These are phyloP conservation scores for Avicennia marina DNA, from an alignment of 257 asterid genomes.

Conservation along the genomic window DNA sequence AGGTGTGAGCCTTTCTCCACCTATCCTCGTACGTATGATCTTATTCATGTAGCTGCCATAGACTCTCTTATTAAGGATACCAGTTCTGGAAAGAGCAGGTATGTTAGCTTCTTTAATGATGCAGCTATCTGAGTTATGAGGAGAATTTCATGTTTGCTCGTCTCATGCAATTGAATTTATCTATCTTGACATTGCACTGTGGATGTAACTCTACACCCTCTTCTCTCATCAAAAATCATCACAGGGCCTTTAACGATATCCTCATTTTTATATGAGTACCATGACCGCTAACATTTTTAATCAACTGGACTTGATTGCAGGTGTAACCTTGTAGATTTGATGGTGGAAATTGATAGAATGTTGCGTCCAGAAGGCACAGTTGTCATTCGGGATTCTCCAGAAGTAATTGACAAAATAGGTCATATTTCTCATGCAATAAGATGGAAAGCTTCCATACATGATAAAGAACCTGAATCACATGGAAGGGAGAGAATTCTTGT, in stretches of 20 bases:
- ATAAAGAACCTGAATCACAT: constrained; percentile 66
- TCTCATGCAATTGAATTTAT: not conserved
- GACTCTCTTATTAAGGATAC: constrained; percentile 74
- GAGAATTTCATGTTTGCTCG: not conserved
- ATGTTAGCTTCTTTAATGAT: constrained; percentile 9
- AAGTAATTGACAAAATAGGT: constrained; percentile 58
- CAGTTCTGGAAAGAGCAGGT: constrained; percentile 72
- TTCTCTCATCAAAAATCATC: not conserved
- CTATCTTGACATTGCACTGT: not conserved
- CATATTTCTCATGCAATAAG: constrained; percentile 67
- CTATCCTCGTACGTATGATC: constrained; percentile 93
- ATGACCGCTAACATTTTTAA: not conserved
- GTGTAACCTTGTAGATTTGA: constrained; percentile 88
- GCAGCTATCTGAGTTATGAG: not conserved
- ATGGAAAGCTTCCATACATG: constrained; percentile 66
- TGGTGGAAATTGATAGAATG: constrained; percentile 91
- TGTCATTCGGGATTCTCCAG: constrained; percentile 72
- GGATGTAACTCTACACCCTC: not conserved
- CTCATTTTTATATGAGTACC: not conserved
- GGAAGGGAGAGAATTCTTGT: constrained; percentile 72
- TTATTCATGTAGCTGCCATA: constrained; percentile 74
- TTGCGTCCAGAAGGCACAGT: constrained; percentile 93
- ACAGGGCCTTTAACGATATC: not conserved
- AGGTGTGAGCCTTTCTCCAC: constrained; percentile 99
- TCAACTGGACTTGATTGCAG: constrained; percentile 33